phyloP scores from a whole-genome alignment of 345 rosid genomes.

The Citrus unshiu region DNA sequence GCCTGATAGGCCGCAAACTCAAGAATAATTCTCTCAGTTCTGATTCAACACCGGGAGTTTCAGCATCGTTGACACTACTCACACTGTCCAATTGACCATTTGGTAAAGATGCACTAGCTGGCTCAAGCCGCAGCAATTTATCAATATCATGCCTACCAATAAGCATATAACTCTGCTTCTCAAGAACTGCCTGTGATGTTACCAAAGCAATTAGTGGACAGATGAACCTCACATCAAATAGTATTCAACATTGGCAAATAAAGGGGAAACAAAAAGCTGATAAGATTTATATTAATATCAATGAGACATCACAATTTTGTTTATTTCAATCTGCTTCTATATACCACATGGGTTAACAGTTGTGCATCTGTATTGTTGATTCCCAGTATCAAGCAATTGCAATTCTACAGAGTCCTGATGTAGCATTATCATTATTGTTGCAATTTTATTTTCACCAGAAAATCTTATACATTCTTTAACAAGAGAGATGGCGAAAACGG shows the following conservation, averaged over 20 bases:
- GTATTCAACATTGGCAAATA: background rate
- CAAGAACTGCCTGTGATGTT: constrained; percentile 88
- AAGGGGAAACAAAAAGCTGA: background rate
- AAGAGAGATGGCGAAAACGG: background rate
- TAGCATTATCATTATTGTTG: background rate
- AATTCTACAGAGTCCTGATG: background rate
- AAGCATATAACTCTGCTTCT: constrained; percentile 96
- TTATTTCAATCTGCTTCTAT: background rate
- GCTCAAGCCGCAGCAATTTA: constrained; percentile 86
- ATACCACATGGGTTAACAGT: background rate
- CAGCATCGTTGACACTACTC: constrained; percentile 38
- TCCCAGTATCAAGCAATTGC: background rate
- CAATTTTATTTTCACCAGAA: background rate
- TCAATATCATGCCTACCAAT: constrained; percentile 98
- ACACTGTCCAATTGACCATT: constrained; percentile 40
- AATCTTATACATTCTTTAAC: background rate
- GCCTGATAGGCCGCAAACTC: constrained; percentile 78
- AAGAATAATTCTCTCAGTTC: constrained; percentile 71
- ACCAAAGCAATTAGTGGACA: constrained; percentile 20
- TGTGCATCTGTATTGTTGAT: background rate
- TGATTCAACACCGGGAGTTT: constrained; percentile 50
- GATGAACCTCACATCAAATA: constrained; percentile 12
- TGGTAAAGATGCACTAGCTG: constrained; percentile 73
- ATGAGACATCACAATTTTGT: background rate
- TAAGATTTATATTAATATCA: background rate